Conservation (phyloP, 1,284 basidiomycete species). For the Cryptococcus sp. region DNA sequence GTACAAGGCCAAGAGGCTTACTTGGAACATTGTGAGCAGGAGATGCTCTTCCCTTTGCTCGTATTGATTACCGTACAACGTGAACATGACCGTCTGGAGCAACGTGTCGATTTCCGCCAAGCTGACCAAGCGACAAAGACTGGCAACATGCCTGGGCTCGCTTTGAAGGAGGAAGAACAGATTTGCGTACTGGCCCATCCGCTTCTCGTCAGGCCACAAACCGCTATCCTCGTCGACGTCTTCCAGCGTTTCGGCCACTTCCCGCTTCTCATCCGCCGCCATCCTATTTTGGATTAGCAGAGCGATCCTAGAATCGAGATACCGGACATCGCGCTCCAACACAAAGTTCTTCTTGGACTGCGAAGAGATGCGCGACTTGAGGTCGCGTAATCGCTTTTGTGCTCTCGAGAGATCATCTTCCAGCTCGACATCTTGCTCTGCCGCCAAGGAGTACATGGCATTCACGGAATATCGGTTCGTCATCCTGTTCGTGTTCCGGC, state of each 20-base stretch:
- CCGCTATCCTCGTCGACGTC: conserved; percentile 85
- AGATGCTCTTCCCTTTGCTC: conserved; percentile 98
- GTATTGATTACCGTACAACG: conserved; percentile 98
- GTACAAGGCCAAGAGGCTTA: conserved; percentile 32
- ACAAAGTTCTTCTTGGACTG: conserved; percentile 99
- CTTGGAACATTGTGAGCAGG: conserved; percentile 94
- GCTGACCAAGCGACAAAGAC: conserved; percentile 94
- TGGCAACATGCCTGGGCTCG: conserved; percentile 94
- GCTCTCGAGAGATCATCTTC: conserved; percentile 97
- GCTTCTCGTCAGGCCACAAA: conserved; percentile 89
- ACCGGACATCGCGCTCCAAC: conserved; percentile 94
- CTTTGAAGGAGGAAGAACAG: conserved; percentile 98
- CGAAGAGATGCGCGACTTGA: conserved; percentile 95
- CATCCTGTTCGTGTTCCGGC: conserved; percentile 68
- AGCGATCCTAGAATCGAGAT: conserved; percentile 96
- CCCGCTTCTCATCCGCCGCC: conserved; percentile 94
- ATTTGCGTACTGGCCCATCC: conserved; percentile 89
- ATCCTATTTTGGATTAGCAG: conserved; percentile 97
- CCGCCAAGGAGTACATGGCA: conserved; percentile 94
- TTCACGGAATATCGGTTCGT: conserved; percentile 96
- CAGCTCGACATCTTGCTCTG: conserved; percentile 97
- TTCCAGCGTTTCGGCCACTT: conserved; percentile 90
- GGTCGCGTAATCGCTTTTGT: conserved; percentile 90
- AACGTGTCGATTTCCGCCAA: conserved; percentile 97
- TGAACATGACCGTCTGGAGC: conserved; percentile 99